phyloP scores from a whole-genome alignment of 2,329 filamentous ascomycete species.

The Coniochaeta sp. region DNA sequence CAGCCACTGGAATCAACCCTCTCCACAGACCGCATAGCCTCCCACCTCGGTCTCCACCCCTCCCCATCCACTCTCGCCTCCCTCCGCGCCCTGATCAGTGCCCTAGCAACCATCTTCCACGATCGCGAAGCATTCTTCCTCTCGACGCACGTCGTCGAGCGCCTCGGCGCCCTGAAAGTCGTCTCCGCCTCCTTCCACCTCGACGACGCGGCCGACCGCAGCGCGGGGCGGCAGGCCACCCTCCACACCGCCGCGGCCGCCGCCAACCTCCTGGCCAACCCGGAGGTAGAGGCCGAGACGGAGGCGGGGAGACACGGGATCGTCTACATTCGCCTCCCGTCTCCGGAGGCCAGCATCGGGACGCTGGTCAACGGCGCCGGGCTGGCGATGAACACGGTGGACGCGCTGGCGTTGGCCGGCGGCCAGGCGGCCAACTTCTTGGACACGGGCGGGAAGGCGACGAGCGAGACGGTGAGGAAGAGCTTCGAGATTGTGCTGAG shows the following conservation, averaged over 20 bases:
- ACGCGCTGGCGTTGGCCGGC: constrained; percentile 62
- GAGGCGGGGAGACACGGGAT: constrained; percentile 57
- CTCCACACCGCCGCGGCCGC: constrained; percentile 30
- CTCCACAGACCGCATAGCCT: constrained; percentile 30
- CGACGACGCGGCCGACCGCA: constrained; percentile 35
- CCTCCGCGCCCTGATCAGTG: constrained; percentile 41
- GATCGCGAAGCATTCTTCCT: constrained; percentile 39
- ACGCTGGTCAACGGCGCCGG: constrained; percentile 87
- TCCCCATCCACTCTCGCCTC: constrained; percentile 33
- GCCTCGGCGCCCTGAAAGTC: constrained; percentile 13
- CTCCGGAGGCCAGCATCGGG: constrained; percentile 56
- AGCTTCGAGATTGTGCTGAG: constrained; percentile 67
- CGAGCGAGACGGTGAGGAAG: constrained; percentile 69
- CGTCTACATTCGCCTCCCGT: constrained; percentile 62
- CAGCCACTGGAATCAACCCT: constrained; percentile 27
- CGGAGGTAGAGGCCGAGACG: constrained; percentile 26
- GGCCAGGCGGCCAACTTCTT: constrained; percentile 76
- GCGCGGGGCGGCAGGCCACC: constrained; percentile 28
- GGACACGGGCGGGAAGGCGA: constrained; percentile 86
- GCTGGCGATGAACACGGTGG: constrained; percentile 85
- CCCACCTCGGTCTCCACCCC: constrained; percentile 50
- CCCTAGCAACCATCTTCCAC: constrained; percentile 44
- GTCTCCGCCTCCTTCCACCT: constrained; percentile 37
- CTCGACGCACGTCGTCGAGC: constrained; percentile 26
- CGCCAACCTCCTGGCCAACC: constrained; percentile 2